These are phyloP conservation scores for Ceratobasidium sp. DNA, from an alignment of 1,284 basidiomycete genomes.

Conservation along the genomic window DNA sequence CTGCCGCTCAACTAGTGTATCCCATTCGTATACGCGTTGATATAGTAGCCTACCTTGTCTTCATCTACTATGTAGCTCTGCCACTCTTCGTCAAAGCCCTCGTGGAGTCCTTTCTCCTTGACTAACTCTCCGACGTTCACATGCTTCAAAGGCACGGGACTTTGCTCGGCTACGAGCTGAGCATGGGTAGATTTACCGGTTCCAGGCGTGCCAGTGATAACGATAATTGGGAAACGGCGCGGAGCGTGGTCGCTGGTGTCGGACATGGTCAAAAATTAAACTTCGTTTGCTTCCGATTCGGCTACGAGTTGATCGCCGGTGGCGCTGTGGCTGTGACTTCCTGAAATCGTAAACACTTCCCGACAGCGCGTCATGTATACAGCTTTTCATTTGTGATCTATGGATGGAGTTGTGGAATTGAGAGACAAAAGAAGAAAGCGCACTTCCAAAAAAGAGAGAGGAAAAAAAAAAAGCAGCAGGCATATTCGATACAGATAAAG, in stretches of 20 bases:
- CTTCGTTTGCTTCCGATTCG: constrained; percentile 33
- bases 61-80: constrained; percentile 94
- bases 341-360: constrained; percentile 16
- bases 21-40: too few species aligned
- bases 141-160: constrained; percentile 72
- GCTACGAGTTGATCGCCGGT: constrained; percentile 14
- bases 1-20: too few species aligned
- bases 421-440: background rate
- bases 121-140: constrained; percentile 92
- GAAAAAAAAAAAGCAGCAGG: background rate
- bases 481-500: constrained; percentile 20
- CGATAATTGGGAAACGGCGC: constrained; percentile 70
- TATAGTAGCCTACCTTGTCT: constrained; percentile 61
- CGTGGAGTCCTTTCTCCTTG: constrained; percentile 83
- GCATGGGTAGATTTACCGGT: constrained; percentile 92
- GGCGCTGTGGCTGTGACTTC: constrained; percentile 32
- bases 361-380: background rate
- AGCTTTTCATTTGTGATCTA: background rate
- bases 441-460: background rate
- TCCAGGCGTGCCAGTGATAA: constrained; percentile 91
- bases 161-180: constrained; percentile 73
- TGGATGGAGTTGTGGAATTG: background rate
- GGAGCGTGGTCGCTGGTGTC: constrained; percentile 24
- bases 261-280: constrained; percentile 30
- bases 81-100: constrained; percentile 93